phyloP scores from a whole-genome alignment of 208 protist species.

The Paratrypanosoma confusum region DNA sequence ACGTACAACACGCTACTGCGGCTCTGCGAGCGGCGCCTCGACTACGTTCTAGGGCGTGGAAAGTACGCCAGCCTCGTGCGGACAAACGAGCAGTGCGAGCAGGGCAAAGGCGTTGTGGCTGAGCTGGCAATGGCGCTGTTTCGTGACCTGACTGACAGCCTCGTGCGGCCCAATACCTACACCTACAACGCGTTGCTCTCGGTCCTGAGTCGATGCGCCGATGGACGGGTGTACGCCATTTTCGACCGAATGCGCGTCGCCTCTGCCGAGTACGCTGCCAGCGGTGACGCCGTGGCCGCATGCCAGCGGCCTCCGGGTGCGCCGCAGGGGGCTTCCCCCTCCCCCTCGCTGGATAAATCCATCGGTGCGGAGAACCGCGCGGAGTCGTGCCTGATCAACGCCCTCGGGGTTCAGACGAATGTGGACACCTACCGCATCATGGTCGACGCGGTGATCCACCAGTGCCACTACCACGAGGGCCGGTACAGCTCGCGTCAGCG shows the following conservation, averaged over 20 bases:
- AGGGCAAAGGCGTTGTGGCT: slow-evolving; percentile 43
- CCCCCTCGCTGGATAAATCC: slow-evolving; percentile 26
- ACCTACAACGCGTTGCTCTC: slow-evolving; percentile 74
- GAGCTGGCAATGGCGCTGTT: slow-evolving; percentile 64
- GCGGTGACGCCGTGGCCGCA: slow-evolving; percentile 4
- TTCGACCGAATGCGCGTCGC: slow-evolving; percentile 25
- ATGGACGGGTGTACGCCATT: slow-evolving; percentile 58
- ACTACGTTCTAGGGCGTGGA: slow-evolving; percentile 60
- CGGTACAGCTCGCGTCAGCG: too few species aligned
- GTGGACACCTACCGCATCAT: slow-evolving; percentile 66
- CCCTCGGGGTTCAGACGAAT: slow-evolving; percentile 43
- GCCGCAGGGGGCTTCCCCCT: neutral
- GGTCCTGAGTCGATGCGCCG: slow-evolving; percentile 46
- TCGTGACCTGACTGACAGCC: slow-evolving; percentile 64
- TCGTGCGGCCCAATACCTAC: slow-evolving; percentile 75
- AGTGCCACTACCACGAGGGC: too few species aligned
- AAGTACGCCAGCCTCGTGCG: slow-evolving; percentile 22
- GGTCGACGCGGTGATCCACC: slow-evolving; percentile 28
- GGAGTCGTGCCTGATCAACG: slow-evolving; percentile 36
- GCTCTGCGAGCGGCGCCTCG: slow-evolving; percentile 66
- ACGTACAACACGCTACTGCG: slow-evolving; percentile 87
- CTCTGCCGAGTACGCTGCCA: neutral
- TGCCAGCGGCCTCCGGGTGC: slow-evolving; percentile 1
- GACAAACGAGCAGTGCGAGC: slow-evolving; percentile 44
- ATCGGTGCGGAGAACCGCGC: slow-evolving; percentile 35